Evolutionary conservation across 2,329 filamentous ascomycete genomes (phyloP).

Genomic region (Alternaria sp.): DNA sequence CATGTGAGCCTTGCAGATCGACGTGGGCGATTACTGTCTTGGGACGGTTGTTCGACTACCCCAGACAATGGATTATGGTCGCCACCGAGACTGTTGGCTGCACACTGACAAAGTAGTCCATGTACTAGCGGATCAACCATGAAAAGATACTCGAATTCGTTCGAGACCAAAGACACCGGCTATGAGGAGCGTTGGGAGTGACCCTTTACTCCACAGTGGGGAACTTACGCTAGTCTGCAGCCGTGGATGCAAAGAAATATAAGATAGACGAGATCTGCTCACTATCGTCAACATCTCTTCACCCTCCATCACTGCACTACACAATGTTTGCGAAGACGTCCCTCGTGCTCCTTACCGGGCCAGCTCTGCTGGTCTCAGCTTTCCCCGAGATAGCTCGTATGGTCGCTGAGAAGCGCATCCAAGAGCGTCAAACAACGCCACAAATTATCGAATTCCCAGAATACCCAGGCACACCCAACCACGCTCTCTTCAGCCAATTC

Average conservation of each 20-base stretch:
- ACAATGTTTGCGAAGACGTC: not conserved
- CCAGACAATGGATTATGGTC: not conserved
- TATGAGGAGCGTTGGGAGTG: not conserved
- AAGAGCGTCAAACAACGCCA: not conserved
- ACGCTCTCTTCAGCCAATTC: not conserved
- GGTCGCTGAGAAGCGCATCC: not conserved
- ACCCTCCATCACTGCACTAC: not conserved
- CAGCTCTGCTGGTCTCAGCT: not conserved
- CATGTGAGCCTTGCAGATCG: not conserved
- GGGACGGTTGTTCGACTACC: not conserved
- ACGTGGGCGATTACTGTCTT: not conserved
- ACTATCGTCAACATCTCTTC: not conserved
- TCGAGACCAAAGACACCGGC: not conserved
- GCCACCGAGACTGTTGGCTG: not conserved
- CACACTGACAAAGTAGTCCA: not conserved
- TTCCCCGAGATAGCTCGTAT: not conserved
- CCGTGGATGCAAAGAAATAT: not conserved
- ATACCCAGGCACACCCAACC: not conserved
- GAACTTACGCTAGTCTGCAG: not conserved
- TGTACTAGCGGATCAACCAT: not conserved
- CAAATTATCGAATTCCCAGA: not conserved
- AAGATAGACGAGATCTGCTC: not conserved
- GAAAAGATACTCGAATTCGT: not conserved
- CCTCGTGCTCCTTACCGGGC: not conserved
- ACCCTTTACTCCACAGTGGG: not conserved